These are phyloP conservation scores for Hericium erinaceus DNA, from an alignment of 768 basidiomycete genomes.

Conservation along the genomic window DNA sequence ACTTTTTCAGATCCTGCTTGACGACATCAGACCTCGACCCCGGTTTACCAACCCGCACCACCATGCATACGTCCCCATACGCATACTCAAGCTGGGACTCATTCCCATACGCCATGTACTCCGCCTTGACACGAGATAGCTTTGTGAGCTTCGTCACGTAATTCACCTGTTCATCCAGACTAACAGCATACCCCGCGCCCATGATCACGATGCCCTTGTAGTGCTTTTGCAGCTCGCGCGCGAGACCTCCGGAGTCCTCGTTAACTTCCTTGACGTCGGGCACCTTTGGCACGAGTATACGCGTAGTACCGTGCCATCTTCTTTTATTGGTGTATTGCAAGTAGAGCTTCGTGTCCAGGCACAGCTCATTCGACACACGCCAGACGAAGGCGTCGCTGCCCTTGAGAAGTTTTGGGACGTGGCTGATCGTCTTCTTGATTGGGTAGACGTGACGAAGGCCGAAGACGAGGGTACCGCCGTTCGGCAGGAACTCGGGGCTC, in stretches of 20 bases:
- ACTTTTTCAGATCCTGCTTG: background rate
- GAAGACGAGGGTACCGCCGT: constrained; percentile 33
- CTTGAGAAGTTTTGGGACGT: constrained; percentile 1
- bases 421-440: constrained; percentile 7
- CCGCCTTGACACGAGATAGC: background rate
- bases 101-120: background rate
- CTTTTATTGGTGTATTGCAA: background rate
- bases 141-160: constrained; percentile 1
- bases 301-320: background rate
- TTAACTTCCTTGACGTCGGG: background rate
- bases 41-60: constrained; percentile 1
- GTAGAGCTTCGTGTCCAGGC: background rate
- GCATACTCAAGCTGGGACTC: background rate
- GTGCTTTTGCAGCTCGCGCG: background rate
- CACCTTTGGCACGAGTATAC: background rate
- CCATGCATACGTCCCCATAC: constrained; percentile 1
- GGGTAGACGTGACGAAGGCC: constrained; percentile 30
- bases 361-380: background rate
- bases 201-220: background rate
- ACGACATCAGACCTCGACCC: background rate
- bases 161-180: background rate
- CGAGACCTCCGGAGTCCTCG: too few relatives aligned
- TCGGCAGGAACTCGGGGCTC: constrained; percentile 26
- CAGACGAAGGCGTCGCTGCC: background rate
- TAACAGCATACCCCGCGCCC: background rate